Base-by-base conservation (phyloP, 495 filamentous ascomycete genomes). In the Tetracladium setigerum region DNA sequence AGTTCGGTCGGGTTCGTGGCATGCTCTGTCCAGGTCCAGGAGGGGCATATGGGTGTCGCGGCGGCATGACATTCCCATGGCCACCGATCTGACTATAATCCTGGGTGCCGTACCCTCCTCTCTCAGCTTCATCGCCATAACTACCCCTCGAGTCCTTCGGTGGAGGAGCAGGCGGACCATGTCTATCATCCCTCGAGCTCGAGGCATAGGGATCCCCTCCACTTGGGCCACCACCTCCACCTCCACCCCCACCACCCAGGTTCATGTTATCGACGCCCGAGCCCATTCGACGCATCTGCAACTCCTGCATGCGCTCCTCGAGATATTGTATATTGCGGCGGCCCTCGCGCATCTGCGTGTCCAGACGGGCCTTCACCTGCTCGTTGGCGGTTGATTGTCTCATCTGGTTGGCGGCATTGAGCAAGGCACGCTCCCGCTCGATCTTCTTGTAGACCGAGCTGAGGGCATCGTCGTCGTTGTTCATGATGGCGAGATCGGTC, bases 391-490 rank as follows among this genome's bases (percentile, higher is more conserved):
- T 95, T 59, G 90, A 88, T 70, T 88, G 86, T 72, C 89, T 84
- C 87, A 99, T 95, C 48, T 84, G 78, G 62, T 87, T 87, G 43
- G 94, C 94, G 55, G 87, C 89, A 66, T 87, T 83, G 74, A 99
- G 92, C 55, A 99, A 79, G 57, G 84, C 84, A 74, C 91, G 89
- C 67, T 99, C 94, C 65, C 92, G 80, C 75, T 96, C 89, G 68
- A 97, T 96, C 87, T 99, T 97, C 70, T 81, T 84, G 70, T 84
- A 80, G 72, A 97, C 87, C 69, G 90, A 85, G 68, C 74, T 77
- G 69, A 91, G 79, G 57, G 86, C 79, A 58, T 89, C 84, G 57
- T 95, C 88, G 66, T 86, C 78, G 73, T 81, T 82, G 72, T 81
- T 82, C 70, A 74, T 82, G 58, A 43, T 63, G 57, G 65, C 40